Conservation (phyloP, 306 rosid genomes). For the Trichosanthes truncata region DNA sequence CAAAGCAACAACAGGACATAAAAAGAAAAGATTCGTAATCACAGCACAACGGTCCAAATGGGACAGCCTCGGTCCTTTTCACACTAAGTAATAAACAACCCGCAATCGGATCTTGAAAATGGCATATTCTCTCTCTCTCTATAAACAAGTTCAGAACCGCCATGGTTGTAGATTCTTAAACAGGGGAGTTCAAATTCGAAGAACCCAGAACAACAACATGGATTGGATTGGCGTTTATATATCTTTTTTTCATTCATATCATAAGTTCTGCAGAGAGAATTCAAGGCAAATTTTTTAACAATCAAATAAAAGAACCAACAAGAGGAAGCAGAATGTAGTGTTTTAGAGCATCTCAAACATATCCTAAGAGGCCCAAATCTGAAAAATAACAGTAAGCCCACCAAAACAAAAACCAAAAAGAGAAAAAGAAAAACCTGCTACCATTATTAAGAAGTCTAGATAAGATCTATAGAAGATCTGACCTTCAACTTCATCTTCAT, state of each 20-base stretch:
- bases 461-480: neutral
- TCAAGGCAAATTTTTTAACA: neutral
- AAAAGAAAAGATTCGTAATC: constrained; percentile 1
- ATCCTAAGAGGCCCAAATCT: neutral
- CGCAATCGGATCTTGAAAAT: neutral
- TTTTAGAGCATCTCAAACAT: neutral
- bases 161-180: neutral
- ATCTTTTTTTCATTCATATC: neutral
- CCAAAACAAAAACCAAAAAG: neutral
- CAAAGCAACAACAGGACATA: neutral
- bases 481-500: neutral
- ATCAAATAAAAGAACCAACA: neutral
- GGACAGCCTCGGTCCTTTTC: neutral
- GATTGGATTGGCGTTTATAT: neutral
- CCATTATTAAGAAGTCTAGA: neutral
- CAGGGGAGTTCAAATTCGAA: neutral
- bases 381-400: neutral
- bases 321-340: neutral
- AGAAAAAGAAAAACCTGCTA: neutral
- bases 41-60: constrained; percentile 4
- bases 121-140: neutral
- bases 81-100: neutral
- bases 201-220: neutral
- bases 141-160: neutral
- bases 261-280: neutral